Evolutionary conservation across 768 basidiomycete genomes (phyloP).

Genomic region (Trametes elegans): DNA sequence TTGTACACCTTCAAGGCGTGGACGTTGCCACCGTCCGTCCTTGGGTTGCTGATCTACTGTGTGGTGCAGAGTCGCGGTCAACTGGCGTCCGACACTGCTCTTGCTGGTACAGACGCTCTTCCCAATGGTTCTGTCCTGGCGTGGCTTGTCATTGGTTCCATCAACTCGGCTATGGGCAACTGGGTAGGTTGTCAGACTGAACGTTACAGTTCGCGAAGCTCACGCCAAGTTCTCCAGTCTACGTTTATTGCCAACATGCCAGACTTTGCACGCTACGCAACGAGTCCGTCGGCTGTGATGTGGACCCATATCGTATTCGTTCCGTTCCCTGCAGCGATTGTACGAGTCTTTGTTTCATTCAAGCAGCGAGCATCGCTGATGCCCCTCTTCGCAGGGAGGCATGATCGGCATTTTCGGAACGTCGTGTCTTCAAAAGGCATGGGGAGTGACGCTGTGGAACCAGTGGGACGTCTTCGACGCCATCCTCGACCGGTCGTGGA

Average conservation of each 20-base stretch:
- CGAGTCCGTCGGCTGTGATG: constrained; percentile 12
- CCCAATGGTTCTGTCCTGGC: constrained; percentile 13
- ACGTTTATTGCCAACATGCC: constrained; percentile 24
- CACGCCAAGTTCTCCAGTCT: constrained; percentile 4
- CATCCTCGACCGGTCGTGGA: constrained; percentile 20
- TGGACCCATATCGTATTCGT: constrained; percentile 23
- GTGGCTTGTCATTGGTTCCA: constrained; percentile 20
- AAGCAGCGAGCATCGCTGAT: neutral
- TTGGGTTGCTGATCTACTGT: constrained; percentile 22
- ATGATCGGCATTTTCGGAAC: constrained; percentile 23
- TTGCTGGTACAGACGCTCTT: constrained; percentile 1
- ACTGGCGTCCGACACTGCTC: constrained; percentile 5
- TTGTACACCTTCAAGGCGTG: constrained; percentile 22
- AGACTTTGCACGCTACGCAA: constrained; percentile 21
- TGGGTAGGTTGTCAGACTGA: constrained; percentile 6
- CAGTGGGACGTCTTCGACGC: constrained; percentile 23
- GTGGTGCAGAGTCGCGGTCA: constrained; percentile 17
- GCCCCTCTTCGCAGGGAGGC: constrained; percentile 7
- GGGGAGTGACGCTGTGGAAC: constrained; percentile 23
- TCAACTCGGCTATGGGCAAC: constrained; percentile 22
- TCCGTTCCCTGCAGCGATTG: constrained; percentile 20
- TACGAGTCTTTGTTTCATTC: neutral
- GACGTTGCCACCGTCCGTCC: constrained; percentile 17
- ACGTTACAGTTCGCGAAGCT: neutral
- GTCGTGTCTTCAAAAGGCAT: constrained; percentile 17